Evolutionary conservation across 2,329 filamentous ascomycete species (phyloP), one percentile per base, ranked within the genome.

Genomic region (Fusarium buxicola): DNA sequence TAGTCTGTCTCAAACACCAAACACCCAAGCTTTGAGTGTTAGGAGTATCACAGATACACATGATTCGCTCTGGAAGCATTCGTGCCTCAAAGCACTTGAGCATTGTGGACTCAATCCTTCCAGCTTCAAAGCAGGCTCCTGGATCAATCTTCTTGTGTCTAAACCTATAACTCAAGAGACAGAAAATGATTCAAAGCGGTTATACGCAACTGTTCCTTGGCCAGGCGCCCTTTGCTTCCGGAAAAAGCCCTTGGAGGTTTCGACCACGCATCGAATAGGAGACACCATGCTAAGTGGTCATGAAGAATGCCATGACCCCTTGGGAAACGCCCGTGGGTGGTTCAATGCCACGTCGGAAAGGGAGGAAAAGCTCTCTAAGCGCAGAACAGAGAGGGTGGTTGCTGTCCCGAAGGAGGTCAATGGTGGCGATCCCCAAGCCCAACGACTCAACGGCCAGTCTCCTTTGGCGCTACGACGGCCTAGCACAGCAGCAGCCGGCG

Each of bases 171-270:
- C 76, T 9, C 73, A 75, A 44, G 82, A 84, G 34, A 67, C 73
- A 15, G 80, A 77, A 31, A 60, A 66, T 21, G 80, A 85, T 51
- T 72, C 75, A 6, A 83, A 78, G 58, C 72, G 75, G 36, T 75
- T 76, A 4, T 76, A 78, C 3, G 73, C 78, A 5, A 79, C 76
- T 7, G 78, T 86, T 21, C 78, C 82, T 10, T 87, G 85, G 85
- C 85, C 85, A 35, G 78, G 82, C 3, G 75, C 75, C 15, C 77
- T 86, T 2, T 86, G 84, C 63, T 84, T 85, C 54, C 80, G 82
- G 48, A 83, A 82, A 59, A 78, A 77, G 46, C 72, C 77, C 15
- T 72, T 81, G n/a, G 76, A 77, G 10, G 70, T 79, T 21, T 73
- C 72, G n/a, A 74, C 77, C 7, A 78, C 71, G 31, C 75, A 75